These are phyloP conservation scores for Eutrema yunnanense DNA, from an alignment of 345 rosid genomes.

Conservation along the genomic window DNA sequence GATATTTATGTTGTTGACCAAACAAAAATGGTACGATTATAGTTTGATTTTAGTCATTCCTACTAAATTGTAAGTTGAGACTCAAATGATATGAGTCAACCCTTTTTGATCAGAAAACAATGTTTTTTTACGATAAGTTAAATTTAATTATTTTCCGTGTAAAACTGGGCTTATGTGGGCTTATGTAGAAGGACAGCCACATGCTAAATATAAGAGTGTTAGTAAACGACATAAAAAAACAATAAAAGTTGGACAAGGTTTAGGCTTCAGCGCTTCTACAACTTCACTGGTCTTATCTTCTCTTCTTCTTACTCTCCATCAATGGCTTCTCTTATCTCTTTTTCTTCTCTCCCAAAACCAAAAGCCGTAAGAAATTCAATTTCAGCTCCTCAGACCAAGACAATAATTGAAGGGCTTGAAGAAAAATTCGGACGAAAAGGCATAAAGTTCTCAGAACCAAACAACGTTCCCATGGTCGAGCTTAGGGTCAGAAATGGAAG, in stretches of 20 bases:
- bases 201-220: not conserved
- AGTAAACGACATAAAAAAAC: not conserved
- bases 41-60: too few species aligned
- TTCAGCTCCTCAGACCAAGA: conserved; percentile 18
- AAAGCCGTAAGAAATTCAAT: conserved; percentile 27
- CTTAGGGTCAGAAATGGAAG: conserved; percentile 80
- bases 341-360: conserved; percentile 51
- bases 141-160: too few species aligned
- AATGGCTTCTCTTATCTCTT: conserved; percentile 70
- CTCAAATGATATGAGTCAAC: too few species aligned
- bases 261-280: conserved; percentile 3
- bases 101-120: too few species aligned
- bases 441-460: conserved; percentile 61
- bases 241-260: not conserved
- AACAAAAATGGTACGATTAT: too few species aligned
- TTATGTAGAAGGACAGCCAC: conserved; percentile 3
- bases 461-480: conserved; percentile 41
- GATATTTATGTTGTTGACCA: too few species aligned
- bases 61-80: too few species aligned
- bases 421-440: conserved; percentile 71
- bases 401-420: conserved; percentile 39
- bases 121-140: too few species aligned
- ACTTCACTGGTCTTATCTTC: conserved; percentile 16
- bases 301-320: conserved; percentile 1
- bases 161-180: too few species aligned